Conservation (phyloP, 441 rosid genomes). For the Corymbia citriodora region DNA sequence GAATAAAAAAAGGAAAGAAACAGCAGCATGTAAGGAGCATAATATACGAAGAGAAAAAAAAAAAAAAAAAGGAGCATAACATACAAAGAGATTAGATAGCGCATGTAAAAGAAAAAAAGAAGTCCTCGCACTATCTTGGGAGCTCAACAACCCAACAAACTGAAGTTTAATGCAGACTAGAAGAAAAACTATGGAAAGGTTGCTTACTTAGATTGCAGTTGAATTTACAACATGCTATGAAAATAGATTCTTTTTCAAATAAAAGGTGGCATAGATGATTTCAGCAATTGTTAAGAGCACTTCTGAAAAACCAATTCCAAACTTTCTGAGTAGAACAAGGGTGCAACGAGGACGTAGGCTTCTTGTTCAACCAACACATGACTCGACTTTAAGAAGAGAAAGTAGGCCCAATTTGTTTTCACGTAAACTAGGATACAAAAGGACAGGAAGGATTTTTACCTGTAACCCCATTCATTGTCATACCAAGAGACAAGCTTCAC, state of each 20-base stretch:
- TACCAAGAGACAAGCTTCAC: conserved; percentile 58
- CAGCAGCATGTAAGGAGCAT: not conserved
- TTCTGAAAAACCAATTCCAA: not conserved
- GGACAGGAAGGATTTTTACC: conserved; percentile 20
- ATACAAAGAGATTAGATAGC: not conserved
- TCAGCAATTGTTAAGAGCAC: not conserved
- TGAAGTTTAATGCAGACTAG: not conserved
- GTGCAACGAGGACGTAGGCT: not conserved
- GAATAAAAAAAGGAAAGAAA: not conserved
- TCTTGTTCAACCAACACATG: not conserved
- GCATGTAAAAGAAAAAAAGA: not conserved
- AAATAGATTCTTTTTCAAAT: not conserved
- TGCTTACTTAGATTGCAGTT: not conserved
- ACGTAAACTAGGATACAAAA: too few relatives aligned
- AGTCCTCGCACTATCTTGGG: not conserved
- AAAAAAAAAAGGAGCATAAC: not conserved
- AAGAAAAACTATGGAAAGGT: too few relatives aligned
- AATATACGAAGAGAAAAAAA: not conserved
- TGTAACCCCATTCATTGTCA: conserved; percentile 67
- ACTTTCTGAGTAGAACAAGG: not conserved
- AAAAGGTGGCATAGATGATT: not conserved
- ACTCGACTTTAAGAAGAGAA: too few relatives aligned
- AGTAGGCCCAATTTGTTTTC: not conserved
- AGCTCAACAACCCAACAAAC: not conserved
- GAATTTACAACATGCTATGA: not conserved